phyloP scores from a whole-genome alignment of 371 early-diverging fungal genomes.

The Mucor racemosus region DNA sequence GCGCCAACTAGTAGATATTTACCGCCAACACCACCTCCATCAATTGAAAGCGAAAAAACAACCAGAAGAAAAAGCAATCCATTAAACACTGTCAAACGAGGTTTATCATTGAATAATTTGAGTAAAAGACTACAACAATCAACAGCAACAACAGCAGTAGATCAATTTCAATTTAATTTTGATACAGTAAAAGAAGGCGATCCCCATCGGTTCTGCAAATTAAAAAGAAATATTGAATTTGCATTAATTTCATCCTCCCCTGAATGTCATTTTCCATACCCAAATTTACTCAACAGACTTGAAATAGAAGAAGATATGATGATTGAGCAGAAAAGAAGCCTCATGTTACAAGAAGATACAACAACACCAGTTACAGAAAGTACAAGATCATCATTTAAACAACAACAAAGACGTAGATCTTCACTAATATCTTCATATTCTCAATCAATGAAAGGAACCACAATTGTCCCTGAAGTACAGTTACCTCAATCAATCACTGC shows the following conservation, averaged over 20 bases:
- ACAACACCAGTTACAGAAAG: not conserved
- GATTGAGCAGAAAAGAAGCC: conserved; percentile 30
- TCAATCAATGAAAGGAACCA: conserved; percentile 4
- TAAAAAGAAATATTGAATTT: conserved; percentile 53
- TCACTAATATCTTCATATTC: conserved; percentile 16
- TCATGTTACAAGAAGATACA: not conserved
- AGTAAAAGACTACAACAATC: conserved; percentile 3
- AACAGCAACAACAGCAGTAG: not conserved
- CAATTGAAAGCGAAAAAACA: conserved; percentile 20
- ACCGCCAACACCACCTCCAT: conserved; percentile 16
- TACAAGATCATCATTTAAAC: not conserved
- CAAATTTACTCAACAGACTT: conserved; percentile 57
- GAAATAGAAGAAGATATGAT: conserved; percentile 55
- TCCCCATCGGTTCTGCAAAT: conserved; percentile 39
- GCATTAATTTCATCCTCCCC: conserved; percentile 66
- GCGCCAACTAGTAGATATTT: not conserved
- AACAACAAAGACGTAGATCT: conserved; percentile 10
- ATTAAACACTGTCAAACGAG: conserved; percentile 9
- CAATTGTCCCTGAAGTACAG: conserved; percentile 1
- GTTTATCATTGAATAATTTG: conserved; percentile 11
- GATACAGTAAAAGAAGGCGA: conserved; percentile 5
- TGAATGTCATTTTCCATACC: conserved; percentile 59
- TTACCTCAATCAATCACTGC: conserved; percentile 45
- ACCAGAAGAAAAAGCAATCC: conserved; percentile 34
- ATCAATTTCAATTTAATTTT: not conserved